Evolutionary conservation across 495 filamentous ascomycete species (phyloP).

Genomic region (Talaromyces adpressus): DNA sequence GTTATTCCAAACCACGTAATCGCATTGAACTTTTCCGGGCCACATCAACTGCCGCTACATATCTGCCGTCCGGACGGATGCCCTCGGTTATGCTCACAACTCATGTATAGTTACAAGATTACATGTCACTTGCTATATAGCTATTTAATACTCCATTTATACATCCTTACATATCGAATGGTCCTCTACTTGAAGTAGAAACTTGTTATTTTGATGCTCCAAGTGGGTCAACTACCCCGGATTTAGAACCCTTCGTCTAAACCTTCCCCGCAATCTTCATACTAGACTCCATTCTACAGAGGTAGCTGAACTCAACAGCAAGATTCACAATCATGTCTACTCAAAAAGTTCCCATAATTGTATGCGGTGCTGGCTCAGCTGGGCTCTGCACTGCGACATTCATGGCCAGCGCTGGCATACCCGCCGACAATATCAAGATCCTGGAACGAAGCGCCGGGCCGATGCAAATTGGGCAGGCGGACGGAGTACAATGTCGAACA

Average conservation of each 20-base stretch:
- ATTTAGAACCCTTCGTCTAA: background rate
- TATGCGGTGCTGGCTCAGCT: conserved; percentile 62
- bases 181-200: background rate
- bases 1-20: background rate
- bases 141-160: background rate
- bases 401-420: conserved; percentile 53
- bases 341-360: conserved; percentile 39
- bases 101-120: background rate
- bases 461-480: conserved; percentile 66
- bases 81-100: background rate
- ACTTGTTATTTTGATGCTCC: background rate
- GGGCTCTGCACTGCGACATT: conserved; percentile 62
- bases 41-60: background rate
- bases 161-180: background rate
- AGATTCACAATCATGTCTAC: background rate
- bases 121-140: background rate
- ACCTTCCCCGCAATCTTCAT: background rate
- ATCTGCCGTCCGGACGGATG: background rate
- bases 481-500: conserved; percentile 73
- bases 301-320: background rate
- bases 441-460: conserved; percentile 56
- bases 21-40: background rate
- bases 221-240: background rate
- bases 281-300: background rate
- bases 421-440: conserved; percentile 41